These are phyloP conservation scores for Limnanthes douglasii DNA, from an alignment of 345 rosid genomes.

Conservation along the genomic window DNA sequence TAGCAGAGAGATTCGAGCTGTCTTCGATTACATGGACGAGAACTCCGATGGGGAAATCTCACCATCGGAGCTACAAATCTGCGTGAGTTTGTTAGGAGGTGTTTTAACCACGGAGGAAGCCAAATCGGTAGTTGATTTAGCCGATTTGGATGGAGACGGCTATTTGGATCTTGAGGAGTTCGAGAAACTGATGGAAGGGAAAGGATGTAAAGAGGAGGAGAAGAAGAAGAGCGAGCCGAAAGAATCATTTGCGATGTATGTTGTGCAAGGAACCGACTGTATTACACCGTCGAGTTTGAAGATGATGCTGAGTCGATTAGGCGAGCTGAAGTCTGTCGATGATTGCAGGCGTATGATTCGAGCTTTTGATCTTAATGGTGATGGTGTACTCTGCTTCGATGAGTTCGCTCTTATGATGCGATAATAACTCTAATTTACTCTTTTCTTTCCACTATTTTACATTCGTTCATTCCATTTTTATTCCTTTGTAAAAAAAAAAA, in stretches of 20 bases:
- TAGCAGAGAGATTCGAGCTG: slow-evolving; percentile 14
- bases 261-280: slow-evolving; percentile 27
- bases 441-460: no score
- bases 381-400: slow-evolving; percentile 53
- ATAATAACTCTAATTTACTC: no score
- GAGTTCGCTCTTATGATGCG: slow-evolving; percentile 60
- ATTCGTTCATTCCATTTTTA: no score
- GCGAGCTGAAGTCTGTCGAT: slow-evolving; percentile 27
- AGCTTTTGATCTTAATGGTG: slow-evolving; percentile 49
- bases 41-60: slow-evolving; percentile 51
- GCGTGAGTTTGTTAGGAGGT: slow-evolving; percentile 30
- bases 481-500: no score
- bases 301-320: slow-evolving; percentile 38
- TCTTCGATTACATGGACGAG: slow-evolving; percentile 42
- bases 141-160: slow-evolving; percentile 56
- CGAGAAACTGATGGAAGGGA: slow-evolving; percentile 25
- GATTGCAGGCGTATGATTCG: slow-evolving; percentile 48
- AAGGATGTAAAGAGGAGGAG: slow-evolving; percentile 18
- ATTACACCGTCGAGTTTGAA: slow-evolving; percentile 45
- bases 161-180: slow-evolving; percentile 42
- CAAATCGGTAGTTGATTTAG: slow-evolving; percentile 22
- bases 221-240: slow-evolving; percentile 23
- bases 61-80: slow-evolving; percentile 30
- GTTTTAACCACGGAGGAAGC: slow-evolving; percentile 36
- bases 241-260: slow-evolving; percentile 51